Base-by-base conservation (phyloP, 2,329 filamentous ascomycete genomes). In the Penicillium rolfsii region DNA sequence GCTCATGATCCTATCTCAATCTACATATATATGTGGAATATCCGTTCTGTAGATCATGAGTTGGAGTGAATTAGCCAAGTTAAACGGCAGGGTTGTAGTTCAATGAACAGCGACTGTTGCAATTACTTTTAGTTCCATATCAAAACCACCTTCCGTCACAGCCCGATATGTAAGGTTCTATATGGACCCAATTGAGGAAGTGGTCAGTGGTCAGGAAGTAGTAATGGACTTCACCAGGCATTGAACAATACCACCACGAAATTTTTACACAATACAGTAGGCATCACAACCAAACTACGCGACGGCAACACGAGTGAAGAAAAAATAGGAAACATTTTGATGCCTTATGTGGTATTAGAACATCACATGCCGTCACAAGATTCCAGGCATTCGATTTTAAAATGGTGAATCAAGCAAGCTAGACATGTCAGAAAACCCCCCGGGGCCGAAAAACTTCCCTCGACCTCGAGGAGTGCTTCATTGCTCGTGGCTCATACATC, bases 401-500 rank as follows among this genome's bases (percentile, higher is more conserved):
- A 33, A 36, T 70, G 63, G 66, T 59, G 68, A 73, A 75, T 72
- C 73, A 58, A 75, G 68, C 71, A 73, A 73, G 69, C 71, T 74
- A 75, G 72, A 70, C 72, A 75, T 74, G 71, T 73, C 65, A 70
- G 66, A 73, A 74, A 71, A 74, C 69, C 66, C 67, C 60, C 22
- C 9, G 57, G 60, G 61, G 60, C 56, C 63, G 61, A 63, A 66
- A 63, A 62, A 57, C 16, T 33, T 35, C 63, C 50, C 60, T 59
- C 70, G 61, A 58, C 59, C 64, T 26, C 62, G 64, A 64, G 62
- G 60, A 68, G 70, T 74, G 69, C 70, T 76, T 77, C 75, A 77
- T 78, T 76, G 75, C 76, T 78, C 76, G 75, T 78, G 72, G 76
- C 76, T 77, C 75, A 76, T 78, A 77, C 74, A 76, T 74, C 71